Base-by-base conservation (phyloP, 768 basidiomycete species). In the Pleurotus tuber-regium region DNA sequence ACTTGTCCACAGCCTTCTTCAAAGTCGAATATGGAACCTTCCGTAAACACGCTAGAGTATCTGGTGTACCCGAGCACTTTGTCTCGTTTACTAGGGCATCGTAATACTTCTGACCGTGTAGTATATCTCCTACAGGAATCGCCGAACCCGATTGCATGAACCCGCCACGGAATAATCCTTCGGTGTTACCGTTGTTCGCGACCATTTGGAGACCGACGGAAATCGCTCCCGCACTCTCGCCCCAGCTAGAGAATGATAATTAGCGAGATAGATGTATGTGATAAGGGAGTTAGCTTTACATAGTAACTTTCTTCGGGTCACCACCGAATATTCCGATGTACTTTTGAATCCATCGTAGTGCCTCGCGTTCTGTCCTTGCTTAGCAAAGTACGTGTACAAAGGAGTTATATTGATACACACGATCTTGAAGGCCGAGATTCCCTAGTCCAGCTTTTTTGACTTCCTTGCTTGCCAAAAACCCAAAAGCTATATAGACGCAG, bases 271-370 rank as follows among this genome's bases (percentile, higher is more conserved):
- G 6, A n/a, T 29, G 35, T 8, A 3, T 11, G 23, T 26, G 46
- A 38, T 4, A 24, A 21, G 2, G 1, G 28, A 21, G 16, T 55
- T 10, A 14, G 14, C 25, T 63, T n/a, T 55, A 78, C 76, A 82
- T 69, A 0, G 76, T 78, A 12, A 81, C 80, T 52, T 75, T 78
- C 0, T 58, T 55, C 4, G 75, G 73, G 63, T 87, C 79, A 11
- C 85, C 85, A 2, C 84, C 83, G 51, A 86, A 87, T 1, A 72
- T 68, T 23, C 57, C 58, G 47, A 86, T 82, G 60, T 86, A 79
- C 50, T 72, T 66, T 40, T 78, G 71, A 1, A 79, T 66, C 78
- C 78, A 80, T 54, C 69, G 58, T 10, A 80, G 56, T 4, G 71
- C 75, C 14, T 68, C 60, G 10, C 70, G 62, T 51, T 69, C 66